Evolutionary conservation across 2,329 filamentous ascomycete species (phyloP).

Genomic region (Alternaria postmessia): DNA sequence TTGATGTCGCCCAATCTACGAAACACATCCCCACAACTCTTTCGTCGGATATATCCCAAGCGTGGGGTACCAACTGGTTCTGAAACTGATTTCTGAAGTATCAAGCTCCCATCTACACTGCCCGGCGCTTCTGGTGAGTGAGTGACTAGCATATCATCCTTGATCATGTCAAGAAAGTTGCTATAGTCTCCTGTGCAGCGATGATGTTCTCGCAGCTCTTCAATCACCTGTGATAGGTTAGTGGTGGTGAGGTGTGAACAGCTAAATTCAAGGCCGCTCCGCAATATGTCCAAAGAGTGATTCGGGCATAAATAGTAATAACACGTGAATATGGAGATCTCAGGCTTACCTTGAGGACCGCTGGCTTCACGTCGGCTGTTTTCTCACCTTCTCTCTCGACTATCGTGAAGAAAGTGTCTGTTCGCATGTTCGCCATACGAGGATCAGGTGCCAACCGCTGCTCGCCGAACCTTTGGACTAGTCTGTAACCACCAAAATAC

Average conservation of each 20-base stretch:
- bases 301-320: too few species aligned
- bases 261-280: too few species aligned
- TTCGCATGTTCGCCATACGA: background rate
- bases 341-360: constrained; percentile 3
- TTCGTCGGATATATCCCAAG: background rate
- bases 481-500: constrained; percentile 20
- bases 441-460: background rate
- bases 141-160: constrained; percentile 5
- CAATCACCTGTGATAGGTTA: background rate
- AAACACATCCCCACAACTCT: constrained; percentile 3
- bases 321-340: too few species aligned
- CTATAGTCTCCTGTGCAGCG: background rate
- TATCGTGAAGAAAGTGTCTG: background rate
- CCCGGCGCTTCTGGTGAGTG: background rate
- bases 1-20: constrained; percentile 1
- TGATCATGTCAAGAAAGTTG: background rate
- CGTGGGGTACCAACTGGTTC: background rate
- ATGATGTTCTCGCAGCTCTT: background rate
- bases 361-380: background rate
- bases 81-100: background rate
- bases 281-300: too few species aligned
- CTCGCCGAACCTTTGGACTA: background rate
- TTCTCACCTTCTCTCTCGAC: background rate
- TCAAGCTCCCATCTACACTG: background rate
- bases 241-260: background rate